Evolutionary conservation across 164 flowering plant genomes (phyloP).

Genomic region (Berberis vulgaris): DNA sequence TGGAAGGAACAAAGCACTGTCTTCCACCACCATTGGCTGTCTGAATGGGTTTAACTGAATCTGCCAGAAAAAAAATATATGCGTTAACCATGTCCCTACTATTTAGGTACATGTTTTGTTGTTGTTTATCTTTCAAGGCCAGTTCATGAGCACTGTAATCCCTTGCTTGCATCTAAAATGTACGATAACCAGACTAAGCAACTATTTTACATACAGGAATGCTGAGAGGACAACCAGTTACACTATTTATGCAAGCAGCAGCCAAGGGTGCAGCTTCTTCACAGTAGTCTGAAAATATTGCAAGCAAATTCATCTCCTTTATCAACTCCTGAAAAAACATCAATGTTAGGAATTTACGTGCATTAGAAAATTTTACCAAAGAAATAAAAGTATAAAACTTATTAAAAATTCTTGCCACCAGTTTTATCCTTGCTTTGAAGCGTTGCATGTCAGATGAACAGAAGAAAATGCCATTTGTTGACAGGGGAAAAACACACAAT

Average conservation of each 20-base stretch:
- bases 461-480: not conserved
- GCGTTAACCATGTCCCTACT: too few species aligned
- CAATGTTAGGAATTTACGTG: not conserved
- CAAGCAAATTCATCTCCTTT: slow-evolving; percentile 51
- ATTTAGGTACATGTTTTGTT: too few species aligned
- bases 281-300: slow-evolving; percentile 84
- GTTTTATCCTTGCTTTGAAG: not conserved
- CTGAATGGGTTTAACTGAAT: slow-evolving; percentile 88
- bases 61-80: slow-evolving; percentile 28
- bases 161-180: too few species aligned
- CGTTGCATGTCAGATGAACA: not conserved
- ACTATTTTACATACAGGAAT: slow-evolving; percentile 40
- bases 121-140: too few species aligned
- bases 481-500: slow-evolving; percentile 38
- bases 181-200: not conserved
- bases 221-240: slow-evolving; percentile 33
- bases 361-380: too few species aligned
- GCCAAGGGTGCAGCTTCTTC: slow-evolving; percentile 94
- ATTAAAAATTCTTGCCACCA: not conserved
- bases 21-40: slow-evolving; percentile 82
- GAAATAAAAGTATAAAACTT: too few species aligned
- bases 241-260: slow-evolving; percentile 44
- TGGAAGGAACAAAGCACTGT: slow-evolving; percentile 57
- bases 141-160: too few species aligned
- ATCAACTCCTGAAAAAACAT: slow-evolving; percentile 51